phyloP scores from a whole-genome alignment of 2,329 filamentous ascomycete genomes.

The Colletotrichum filicis region DNA sequence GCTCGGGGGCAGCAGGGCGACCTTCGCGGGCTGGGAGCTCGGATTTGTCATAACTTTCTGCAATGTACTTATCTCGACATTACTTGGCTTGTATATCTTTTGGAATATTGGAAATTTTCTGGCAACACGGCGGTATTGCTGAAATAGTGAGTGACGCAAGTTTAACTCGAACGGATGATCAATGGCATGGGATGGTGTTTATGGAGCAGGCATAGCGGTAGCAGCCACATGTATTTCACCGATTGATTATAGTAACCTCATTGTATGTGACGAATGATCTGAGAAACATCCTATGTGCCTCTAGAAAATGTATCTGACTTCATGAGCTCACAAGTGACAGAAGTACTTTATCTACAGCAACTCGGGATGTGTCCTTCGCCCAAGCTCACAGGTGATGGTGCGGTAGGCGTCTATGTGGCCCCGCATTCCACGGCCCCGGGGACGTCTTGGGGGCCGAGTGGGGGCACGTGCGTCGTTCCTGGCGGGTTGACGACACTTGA shows the following conservation, averaged over 20 bases:
- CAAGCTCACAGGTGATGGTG: neutral
- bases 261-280: neutral
- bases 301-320: neutral
- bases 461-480: neutral
- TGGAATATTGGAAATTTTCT: neutral
- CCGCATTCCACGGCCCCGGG: neutral
- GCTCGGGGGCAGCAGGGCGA: constrained; percentile 23
- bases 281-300: neutral
- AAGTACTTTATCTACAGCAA: neutral
- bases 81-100: neutral
- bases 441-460: neutral
- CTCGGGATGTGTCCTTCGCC: neutral
- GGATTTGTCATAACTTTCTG: neutral
- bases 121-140: neutral
- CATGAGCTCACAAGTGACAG: neutral
- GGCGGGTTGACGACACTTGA: neutral
- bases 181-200: neutral
- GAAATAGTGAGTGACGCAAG: neutral
- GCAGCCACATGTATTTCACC: neutral
- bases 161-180: neutral
- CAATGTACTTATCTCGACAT: neutral
- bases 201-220: neutral
- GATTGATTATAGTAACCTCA: neutral
- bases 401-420: neutral
- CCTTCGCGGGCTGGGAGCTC: constrained; percentile 25